Base-by-base conservation (phyloP, 768 basidiomycete species). In the Termitomyces eurrhizus region DNA sequence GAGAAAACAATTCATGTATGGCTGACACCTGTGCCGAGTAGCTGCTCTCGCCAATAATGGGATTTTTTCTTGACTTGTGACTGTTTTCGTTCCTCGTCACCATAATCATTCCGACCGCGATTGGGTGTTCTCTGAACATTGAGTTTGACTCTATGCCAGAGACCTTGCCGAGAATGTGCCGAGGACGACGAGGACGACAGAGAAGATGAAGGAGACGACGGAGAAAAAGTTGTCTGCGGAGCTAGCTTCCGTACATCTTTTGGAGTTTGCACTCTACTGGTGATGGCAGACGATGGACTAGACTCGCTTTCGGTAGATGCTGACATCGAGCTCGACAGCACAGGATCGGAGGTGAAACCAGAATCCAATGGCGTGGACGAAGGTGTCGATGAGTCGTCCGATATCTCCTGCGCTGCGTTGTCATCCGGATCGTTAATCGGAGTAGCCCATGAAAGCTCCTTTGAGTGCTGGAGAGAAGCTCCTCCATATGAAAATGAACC, bases 61-160 rank as follows among this genome's bases (percentile, higher is more conserved):
- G 50, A 63, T 62, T 67, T 67, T 46, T 60, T 66, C 54, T 66
- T 66, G n/a, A 65, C 58, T 18, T 32, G 45, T 6, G 59, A 56
- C 24, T 52, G 46, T 29, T 50, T 46, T 35, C 41, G 42, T 24
- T 59, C 62, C 42, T 62, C 37, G 21, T 51, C 60, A 12, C 49
- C 13, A n/a, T 41, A 9, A 18, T 21, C 39, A 54, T 11, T 29
- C 53, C 41, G 53, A 41, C 18, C 62, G 14, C 62, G 65, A 46
- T 69, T 63, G 2, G 69, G 61, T 9, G 72, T 62, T 26, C 70
- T 66, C 42, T 65, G 72, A 12, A 73, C 68, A 52, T 72, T 76
- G 4, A 64, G 70, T 57, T 73, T 76, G 16, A 77, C 53, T 60
- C 74, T 78, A 29, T 71, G 66, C 79, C 79, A 80, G 3, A 80